Evolutionary conservation across 305 asterid genomes (phyloP), one percentile per base, ranked within the genome.

Genomic region (Lippia alba): DNA sequence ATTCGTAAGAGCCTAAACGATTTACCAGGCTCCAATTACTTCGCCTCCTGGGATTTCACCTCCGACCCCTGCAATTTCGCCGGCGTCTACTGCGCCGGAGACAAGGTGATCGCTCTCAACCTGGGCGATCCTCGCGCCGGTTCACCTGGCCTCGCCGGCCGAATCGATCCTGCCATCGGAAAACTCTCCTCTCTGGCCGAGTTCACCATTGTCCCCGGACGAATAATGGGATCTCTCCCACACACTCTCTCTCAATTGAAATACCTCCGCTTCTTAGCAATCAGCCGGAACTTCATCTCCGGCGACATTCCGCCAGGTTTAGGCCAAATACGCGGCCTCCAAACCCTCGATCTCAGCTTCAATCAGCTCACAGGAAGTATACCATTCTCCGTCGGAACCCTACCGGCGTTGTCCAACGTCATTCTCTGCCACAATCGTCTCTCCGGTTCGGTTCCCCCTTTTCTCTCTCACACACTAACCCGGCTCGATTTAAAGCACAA

Each of bases 51-150:
- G 98, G 99, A 94, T 76, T 94, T 94, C 82, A 94, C 98, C 18
- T 83, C 98, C 5, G 97, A 94, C 61, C 98, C 99, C 0, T 94
- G 99, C 56, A 83, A 78, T 55, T 94, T 94, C 76, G 83, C 97
- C 74, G 99, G 99, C 62, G 89, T 94, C 8, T 87, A 76, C 58
- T 94, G 99, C 70, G 85, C 59, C 50, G 89, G 82, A 0, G 84
- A 91, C 59, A 87, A 69, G n/a, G 98, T 94, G 15, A 70, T 90
- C 15, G 82, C 97, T 0, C 85, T 94, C 44, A 92, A 94, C 71
- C 90, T 94, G 56, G 99, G 99, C 20, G 98, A 94, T 67, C 97
- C 99, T 3, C 77, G 96, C 56, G 99, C 99, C 48, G 97, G 97
- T 36, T 81, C 98, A 0, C 90, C 96, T 1, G 98, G 99, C 11